phyloP scores from a whole-genome alignment of 208 protist species.

The Giardia duodenalis region DNA sequence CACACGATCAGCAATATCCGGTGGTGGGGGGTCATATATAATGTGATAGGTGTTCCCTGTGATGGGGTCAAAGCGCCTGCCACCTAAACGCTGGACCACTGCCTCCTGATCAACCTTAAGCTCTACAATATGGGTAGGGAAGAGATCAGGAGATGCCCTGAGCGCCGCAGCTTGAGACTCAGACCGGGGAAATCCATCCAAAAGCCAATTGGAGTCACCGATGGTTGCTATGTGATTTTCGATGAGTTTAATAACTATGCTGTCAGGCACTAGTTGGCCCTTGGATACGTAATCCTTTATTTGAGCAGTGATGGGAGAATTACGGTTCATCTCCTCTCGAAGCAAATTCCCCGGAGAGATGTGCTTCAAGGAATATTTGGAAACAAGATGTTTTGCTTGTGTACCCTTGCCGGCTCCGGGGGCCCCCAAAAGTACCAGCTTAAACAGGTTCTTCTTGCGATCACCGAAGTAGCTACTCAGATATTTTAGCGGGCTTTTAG shows the following conservation, averaged over 20 bases:
- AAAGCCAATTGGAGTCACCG: slow-evolving; percentile 46
- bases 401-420: slow-evolving; percentile 71
- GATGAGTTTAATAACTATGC: slow-evolving; percentile 58
- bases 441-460: background rate
- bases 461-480: no score
- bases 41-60: slow-evolving; percentile 47
- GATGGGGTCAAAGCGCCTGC: slow-evolving; percentile 41
- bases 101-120: slow-evolving; percentile 43
- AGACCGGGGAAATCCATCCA: slow-evolving; percentile 55
- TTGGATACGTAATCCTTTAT: slow-evolving; percentile 55
- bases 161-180: slow-evolving; percentile 41
- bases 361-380: slow-evolving; percentile 61
- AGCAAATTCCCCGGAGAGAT: slow-evolving; percentile 61
- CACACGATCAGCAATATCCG: slow-evolving; percentile 29
- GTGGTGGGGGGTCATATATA: slow-evolving; percentile 44
- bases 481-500: no score
- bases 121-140: slow-evolving; percentile 30
- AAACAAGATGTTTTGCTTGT: slow-evolving; percentile 57
- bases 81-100: slow-evolving; percentile 37
- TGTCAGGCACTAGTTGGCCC: slow-evolving; percentile 57
- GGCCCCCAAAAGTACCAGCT: slow-evolving; percentile 51
- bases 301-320: slow-evolving; percentile 49
- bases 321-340: slow-evolving; percentile 43
- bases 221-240: slow-evolving; percentile 37
- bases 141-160: background rate